Evolutionary conservation across 805 yeast genomes (phyloP).

Genomic region (Wickerhamiella galacta): DNA sequence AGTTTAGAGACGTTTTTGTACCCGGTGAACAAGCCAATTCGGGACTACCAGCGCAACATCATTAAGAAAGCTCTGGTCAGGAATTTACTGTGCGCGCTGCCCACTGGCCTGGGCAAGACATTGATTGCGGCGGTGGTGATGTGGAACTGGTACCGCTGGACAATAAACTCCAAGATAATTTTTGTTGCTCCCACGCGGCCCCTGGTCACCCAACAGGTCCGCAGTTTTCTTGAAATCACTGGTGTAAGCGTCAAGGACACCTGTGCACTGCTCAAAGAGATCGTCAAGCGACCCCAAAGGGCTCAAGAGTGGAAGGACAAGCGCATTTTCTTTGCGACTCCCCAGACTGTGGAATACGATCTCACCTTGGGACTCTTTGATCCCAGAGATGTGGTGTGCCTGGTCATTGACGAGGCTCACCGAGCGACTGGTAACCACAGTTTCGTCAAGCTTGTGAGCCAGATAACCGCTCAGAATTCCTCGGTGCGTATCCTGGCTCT

Average conservation of each 20-base stretch:
- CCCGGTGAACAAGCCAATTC: constrained; percentile 66
- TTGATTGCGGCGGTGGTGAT: constrained; percentile 89
- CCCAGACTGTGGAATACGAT: constrained; percentile 91
- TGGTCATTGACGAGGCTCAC: constrained; percentile 93
- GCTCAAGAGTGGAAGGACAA: constrained; percentile 61
- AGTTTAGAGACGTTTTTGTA: constrained; percentile 41
- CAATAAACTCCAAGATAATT: constrained; percentile 56
- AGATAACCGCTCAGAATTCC: constrained; percentile 41
- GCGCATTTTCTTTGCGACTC: constrained; percentile 82
- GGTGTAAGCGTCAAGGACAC: constrained; percentile 66
- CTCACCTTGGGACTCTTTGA: constrained; percentile 54
- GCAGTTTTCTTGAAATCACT: constrained; percentile 75
- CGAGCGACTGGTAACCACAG: constrained; percentile 83
- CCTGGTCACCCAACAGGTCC: constrained; percentile 86
- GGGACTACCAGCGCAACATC: constrained; percentile 82
- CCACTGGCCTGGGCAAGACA: constrained; percentile 96
- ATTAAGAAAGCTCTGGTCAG: constrained; percentile 53
- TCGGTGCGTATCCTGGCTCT: constrained; percentile 66
- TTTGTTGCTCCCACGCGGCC: constrained; percentile 98
- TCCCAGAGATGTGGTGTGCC: constrained; percentile 55
- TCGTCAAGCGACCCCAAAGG: constrained; percentile 43
- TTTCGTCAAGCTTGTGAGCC: constrained; percentile 65
- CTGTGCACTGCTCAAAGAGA: constrained; percentile 20
- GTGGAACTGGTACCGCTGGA: constrained; percentile 82
- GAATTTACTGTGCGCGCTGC: constrained; percentile 75